These are phyloP conservation scores for Bombardia bombarda DNA, from an alignment of 495 filamentous ascomycete species.

Conservation along the genomic window DNA sequence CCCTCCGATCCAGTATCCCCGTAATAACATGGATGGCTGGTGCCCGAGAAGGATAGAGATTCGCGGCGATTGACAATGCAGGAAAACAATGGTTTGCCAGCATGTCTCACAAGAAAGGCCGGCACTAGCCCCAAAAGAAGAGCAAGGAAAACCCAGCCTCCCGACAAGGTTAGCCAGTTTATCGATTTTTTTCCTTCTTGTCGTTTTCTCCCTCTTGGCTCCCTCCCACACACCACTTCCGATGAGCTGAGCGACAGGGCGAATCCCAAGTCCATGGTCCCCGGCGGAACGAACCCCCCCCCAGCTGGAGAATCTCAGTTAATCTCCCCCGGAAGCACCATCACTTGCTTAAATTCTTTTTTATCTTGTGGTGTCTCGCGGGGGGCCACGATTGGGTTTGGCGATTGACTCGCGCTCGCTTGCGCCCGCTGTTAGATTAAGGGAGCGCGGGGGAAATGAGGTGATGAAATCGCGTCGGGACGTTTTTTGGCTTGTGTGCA, in stretches of 20 bases:
- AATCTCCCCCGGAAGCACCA: too few species aligned
- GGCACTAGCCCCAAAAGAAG: background rate
- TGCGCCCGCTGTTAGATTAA: background rate
- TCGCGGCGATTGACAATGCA: conserved; percentile 1
- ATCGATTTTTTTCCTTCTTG: background rate
- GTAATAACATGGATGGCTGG: too few species aligned
- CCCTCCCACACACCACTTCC: background rate
- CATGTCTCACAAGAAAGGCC: conserved; percentile 8
- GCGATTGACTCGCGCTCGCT: background rate
- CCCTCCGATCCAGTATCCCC: too few species aligned
- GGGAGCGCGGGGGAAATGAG: background rate
- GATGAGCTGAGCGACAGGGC: background rate
- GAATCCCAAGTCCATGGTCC: background rate
- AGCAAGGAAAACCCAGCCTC: background rate
- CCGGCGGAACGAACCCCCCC: background rate
- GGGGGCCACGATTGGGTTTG: background rate
- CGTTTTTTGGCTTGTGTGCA: too few species aligned
- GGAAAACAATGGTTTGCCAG: conserved; percentile 5
- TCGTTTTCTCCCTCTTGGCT: background rate
- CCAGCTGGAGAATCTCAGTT: background rate
- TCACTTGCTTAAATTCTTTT: too few species aligned
- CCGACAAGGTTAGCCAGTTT: too few species aligned
- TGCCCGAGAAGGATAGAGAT: too few species aligned
- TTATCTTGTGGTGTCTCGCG: background rate
- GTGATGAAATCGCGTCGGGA: too few species aligned